phyloP scores from a whole-genome alignment of 1,284 basidiomycete species.

The Pholiota adiposa region DNA sequence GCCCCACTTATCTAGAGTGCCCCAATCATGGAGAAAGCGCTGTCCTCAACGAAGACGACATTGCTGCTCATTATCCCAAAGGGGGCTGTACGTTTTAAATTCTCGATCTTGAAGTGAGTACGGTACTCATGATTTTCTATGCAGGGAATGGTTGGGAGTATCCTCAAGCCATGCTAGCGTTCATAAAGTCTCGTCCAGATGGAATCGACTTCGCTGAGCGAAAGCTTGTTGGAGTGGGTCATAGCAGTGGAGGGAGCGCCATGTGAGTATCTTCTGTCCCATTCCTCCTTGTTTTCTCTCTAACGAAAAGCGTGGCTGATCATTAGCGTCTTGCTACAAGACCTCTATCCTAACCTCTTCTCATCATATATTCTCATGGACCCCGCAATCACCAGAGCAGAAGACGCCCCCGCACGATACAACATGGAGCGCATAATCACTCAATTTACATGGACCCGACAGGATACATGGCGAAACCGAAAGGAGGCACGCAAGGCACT shows the following conservation, averaged over 20 bases:
- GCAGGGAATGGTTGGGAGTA: constrained; percentile 13
- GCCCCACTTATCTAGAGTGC: constrained; percentile 4
- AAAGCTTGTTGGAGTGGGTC: constrained; percentile 8
- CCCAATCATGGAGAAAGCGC: constrained; percentile 14
- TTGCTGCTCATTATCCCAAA: constrained; percentile 8
- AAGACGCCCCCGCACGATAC: constrained; percentile 1
- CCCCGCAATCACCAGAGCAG: constrained; percentile 2
- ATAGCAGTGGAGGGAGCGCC: constrained; percentile 5
- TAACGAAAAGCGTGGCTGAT: not conserved
- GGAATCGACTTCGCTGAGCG: constrained; percentile 4
- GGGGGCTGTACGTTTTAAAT: constrained; percentile 9
- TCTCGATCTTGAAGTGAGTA: not conserved
- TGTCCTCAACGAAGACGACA: constrained; percentile 11
- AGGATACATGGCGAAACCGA: constrained; percentile 10
- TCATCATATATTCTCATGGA: constrained; percentile 9
- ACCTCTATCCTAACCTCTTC: constrained; percentile 4
- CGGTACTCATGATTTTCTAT: not conserved
- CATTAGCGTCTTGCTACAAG: constrained; percentile 7
- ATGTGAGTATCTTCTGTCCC: constrained; percentile 2
- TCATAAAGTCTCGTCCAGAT: constrained; percentile 10
- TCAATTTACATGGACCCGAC: constrained; percentile 10
- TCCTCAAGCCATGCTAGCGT: constrained; percentile 9
- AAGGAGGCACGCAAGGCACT: constrained; percentile 5
- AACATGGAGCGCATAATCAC: constrained; percentile 14
- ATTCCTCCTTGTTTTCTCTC: not conserved